Conservation (phyloP, 495 filamentous ascomycete genomes). For the Penicillium coffeae region DNA sequence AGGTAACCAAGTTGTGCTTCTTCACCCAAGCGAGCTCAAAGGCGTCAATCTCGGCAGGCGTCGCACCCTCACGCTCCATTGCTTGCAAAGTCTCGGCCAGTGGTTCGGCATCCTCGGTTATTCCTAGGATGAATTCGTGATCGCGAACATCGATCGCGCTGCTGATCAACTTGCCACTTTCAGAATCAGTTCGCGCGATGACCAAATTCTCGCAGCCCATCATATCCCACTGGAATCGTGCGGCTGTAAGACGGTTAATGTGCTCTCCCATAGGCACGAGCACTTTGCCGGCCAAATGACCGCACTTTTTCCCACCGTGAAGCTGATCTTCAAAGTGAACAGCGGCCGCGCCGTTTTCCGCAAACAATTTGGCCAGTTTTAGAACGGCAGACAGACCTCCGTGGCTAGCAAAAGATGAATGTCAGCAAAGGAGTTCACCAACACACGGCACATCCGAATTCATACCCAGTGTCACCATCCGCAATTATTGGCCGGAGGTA, state of each 20-base stretch:
- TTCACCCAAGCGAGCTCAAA: constrained; percentile 91
- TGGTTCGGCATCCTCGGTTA: constrained; percentile 66
- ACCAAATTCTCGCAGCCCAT: constrained; percentile 94
- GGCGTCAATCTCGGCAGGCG: constrained; percentile 72
- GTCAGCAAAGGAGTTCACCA: not conserved
- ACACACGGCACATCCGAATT: not conserved
- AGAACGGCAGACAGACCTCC: constrained; percentile 88
- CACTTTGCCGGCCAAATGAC: constrained; percentile 94
- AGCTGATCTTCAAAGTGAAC: constrained; percentile 98
- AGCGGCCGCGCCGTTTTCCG: constrained; percentile 94
- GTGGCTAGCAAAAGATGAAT: constrained; percentile 38
- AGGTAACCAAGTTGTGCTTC: constrained; percentile 78
- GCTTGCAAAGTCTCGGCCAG: constrained; percentile 84
- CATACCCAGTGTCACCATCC: constrained; percentile 91
- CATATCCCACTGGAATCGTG: constrained; percentile 95
- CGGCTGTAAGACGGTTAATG: constrained; percentile 88
- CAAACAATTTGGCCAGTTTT: constrained; percentile 96
- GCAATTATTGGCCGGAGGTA: constrained; percentile 93
- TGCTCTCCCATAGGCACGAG: constrained; percentile 92
- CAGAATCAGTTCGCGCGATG: constrained; percentile 92
- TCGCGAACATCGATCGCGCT: constrained; percentile 90
- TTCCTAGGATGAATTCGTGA: constrained; percentile 92
- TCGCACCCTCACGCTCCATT: constrained; percentile 78
- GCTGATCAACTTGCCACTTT: constrained; percentile 85
- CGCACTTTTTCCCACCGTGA: constrained; percentile 98